Conservation (phyloP, 2,329 filamentous ascomycete species). For the Thelonectria blattea region DNA sequence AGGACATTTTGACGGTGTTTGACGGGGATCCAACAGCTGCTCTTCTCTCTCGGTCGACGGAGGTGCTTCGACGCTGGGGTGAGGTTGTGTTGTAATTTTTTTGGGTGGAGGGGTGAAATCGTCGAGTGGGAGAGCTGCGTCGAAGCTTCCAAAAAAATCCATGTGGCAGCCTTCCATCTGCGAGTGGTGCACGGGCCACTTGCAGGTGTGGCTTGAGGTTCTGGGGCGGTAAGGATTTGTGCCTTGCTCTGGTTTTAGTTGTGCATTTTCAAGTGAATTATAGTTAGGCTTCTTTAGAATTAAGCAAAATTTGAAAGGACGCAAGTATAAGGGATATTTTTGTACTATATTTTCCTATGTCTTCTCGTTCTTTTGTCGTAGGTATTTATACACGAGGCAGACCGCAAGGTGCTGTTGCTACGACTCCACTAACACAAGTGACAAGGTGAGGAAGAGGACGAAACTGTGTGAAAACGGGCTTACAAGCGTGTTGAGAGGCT, state of each 20-base stretch:
- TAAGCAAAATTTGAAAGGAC: too few relatives aligned
- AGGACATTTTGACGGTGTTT: conserved; percentile 72
- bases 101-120: conserved; percentile 28
- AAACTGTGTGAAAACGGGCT: too few relatives aligned
- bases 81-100: conserved; percentile 11
- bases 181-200: conserved; percentile 39
- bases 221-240: conserved; percentile 9
- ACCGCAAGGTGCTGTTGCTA: too few relatives aligned
- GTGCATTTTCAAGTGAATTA: neutral
- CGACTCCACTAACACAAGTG: too few relatives aligned
- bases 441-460: too few relatives aligned
- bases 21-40: conserved; percentile 19
- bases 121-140: conserved; percentile 44
- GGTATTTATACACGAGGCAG: too few relatives aligned
- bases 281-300: too few relatives aligned
- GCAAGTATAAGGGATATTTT: too few relatives aligned
- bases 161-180: conserved; percentile 52
- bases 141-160: conserved; percentile 55
- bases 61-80: conserved; percentile 24
- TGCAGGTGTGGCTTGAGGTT: conserved; percentile 4
- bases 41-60: conserved; percentile 18
- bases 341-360: too few relatives aligned
- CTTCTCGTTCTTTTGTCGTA: too few relatives aligned
- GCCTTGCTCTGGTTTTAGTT: neutral
- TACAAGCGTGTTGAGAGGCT: too few relatives aligned